Percentiles rank a stretch among this genome's conserved stretches.
phyloP scores from a whole-genome alignment of 345 rosid genomes.

The Acer campestre region DNA sequence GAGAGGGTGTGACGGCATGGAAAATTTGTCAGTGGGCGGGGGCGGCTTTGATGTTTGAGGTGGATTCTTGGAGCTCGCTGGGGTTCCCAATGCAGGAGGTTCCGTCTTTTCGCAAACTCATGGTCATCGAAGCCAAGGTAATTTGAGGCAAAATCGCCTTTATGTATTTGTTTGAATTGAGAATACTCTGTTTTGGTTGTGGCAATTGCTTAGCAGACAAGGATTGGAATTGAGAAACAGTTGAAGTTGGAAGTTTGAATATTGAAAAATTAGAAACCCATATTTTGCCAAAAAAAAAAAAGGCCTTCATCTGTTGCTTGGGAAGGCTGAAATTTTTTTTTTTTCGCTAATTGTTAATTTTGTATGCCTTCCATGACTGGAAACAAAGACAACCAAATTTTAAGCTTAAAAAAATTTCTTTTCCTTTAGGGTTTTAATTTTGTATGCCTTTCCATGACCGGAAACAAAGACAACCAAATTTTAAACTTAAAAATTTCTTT shows the following conservation, averaged over 20 bases:
- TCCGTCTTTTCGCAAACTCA: conserved; percentile 64
- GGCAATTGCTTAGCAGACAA: neutral
- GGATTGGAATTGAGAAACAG: neutral
- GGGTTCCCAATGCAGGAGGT: conserved; percentile 75
- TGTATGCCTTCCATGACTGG: too few species aligned
- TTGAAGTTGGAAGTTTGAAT: neutral
- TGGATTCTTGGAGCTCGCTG: conserved; percentile 72
- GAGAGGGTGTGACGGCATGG: conserved; percentile 66
- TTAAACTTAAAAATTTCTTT: too few species aligned
- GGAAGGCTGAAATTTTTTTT: too few species aligned
- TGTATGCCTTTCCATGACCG: too few species aligned
- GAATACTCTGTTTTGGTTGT: too few species aligned
- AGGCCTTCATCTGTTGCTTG: too few species aligned
- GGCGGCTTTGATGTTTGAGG: conserved; percentile 45
- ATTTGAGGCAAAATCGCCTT: neutral
- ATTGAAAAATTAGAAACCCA: neutral
- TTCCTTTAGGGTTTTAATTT: too few species aligned
- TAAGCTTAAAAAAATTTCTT: too few species aligned
- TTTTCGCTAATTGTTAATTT: too few species aligned
- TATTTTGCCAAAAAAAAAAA: too few species aligned
- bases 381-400: too few species aligned
- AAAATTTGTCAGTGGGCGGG: conserved; percentile 54
- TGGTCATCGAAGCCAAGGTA: conserved; percentile 75
- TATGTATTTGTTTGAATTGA: neutral
- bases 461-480: too few species aligned